Evolutionary conservation across 768 basidiomycete genomes (phyloP).

Genomic region (Russula abietina): DNA sequence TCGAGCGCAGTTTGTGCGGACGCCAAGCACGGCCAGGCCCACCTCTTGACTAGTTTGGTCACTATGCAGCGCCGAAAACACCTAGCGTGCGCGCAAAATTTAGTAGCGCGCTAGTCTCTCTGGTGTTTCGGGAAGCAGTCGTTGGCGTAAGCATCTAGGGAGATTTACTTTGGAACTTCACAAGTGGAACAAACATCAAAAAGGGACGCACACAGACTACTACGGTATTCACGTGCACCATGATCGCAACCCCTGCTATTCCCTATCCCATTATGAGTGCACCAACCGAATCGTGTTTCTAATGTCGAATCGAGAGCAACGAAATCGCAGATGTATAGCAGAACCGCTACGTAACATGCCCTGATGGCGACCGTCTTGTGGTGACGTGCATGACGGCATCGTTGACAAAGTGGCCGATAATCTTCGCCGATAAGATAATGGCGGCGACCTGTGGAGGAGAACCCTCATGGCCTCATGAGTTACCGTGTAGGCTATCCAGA

Average conservation of each 20-base stretch:
- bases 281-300: too few relatives aligned
- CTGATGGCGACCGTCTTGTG: conserved; percentile 48
- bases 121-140: conserved; percentile 45
- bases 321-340: conserved; percentile 56
- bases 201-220: conserved; percentile 43
- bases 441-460: conserved; percentile 40
- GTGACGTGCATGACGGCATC: conserved; percentile 42
- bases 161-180: conserved; percentile 24
- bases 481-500: not conserved
- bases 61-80: conserved; percentile 64
- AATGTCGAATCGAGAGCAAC: conserved; percentile 48
- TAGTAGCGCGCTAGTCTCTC: conserved; percentile 58
- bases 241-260: conserved; percentile 47
- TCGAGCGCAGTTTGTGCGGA: conserved; percentile 49
- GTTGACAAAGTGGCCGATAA: conserved; percentile 46
- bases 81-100: conserved; percentile 52
- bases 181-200: not conserved
- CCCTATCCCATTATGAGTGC: conserved; percentile 65
- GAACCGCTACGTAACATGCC: conserved; percentile 55
- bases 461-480: not conserved
- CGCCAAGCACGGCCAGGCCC: too few relatives aligned
- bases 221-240: conserved; percentile 61
- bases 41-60: too few relatives aligned
- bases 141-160: conserved; percentile 44
- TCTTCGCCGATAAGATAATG: conserved; percentile 46